Evolutionary conservation across 352 stramenopile genomes (phyloP), one percentile per base, ranked within the genome.

Genomic region (Globisporangium abappressorium): DNA sequence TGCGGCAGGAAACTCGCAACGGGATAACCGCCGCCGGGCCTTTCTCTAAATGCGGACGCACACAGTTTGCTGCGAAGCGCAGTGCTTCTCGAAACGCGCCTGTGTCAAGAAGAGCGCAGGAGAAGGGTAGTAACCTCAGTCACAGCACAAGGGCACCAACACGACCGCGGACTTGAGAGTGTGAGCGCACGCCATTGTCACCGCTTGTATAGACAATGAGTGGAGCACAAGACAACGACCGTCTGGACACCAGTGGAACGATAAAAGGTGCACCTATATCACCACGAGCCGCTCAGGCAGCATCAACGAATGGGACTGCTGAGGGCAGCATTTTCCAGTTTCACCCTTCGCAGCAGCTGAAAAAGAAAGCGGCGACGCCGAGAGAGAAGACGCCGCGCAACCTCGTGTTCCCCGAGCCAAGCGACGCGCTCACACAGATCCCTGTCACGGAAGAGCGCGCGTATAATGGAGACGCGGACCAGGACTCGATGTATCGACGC

Each of bases 291-390:
- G 12, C 54, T 2, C 14, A 30, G 33, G 53, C 26, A n/a, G 53
- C 26, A 20, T 2, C 4, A 34, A 22, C 26, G 24, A 26, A 26
- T 26, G 24, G 24, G 24, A 26, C 24, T 26, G 24, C 24, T 26
- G 24, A 26, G 24, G 24, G 24, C 24, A 69, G 62, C 54, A 79
- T 84, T 26, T 85, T 79, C 67, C 68, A 76, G 73, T 83, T 87
- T 47, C 71, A 76, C 15, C 65, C 76, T 1, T 55, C 69, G 33
- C 38, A 71, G 28, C 74, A 78, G 14, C 11, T 59, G 28, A 28
- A 53, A 15, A 81, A 79, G 72, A 65, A 71, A 30, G 46, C n/a
- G 4, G 56, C 57, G 57, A 65, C 54, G 4, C 57, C 63, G 28
- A 61, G 33, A 58, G 30, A 43, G 43, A 76, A 67, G 14, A 83